Conservation (phyloP, 805 yeast species). For the Komagataella kurtzmanii region DNA sequence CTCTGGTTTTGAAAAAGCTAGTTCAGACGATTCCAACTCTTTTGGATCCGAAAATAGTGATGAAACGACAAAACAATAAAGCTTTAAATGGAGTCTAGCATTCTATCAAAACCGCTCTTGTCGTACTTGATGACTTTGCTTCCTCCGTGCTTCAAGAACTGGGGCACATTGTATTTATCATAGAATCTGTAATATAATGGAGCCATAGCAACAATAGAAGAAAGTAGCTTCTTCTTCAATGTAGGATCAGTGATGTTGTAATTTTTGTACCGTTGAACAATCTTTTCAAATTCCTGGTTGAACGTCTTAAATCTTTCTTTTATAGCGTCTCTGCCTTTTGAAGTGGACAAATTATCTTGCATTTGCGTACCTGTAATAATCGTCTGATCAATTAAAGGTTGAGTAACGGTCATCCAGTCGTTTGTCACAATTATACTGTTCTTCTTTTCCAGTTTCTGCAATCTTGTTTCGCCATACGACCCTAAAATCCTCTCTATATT, state of each 20-base stretch:
- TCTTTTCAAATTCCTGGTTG: constrained; percentile 72
- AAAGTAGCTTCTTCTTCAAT: constrained; percentile 47
- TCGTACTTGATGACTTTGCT: constrained; percentile 60
- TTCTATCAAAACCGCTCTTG: constrained; percentile 27
- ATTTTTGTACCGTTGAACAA: constrained; percentile 50
- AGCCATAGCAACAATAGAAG: constrained; percentile 65
- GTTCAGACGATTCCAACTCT: not conserved
- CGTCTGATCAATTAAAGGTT: constrained; percentile 69
- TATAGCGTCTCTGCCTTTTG: constrained; percentile 68
- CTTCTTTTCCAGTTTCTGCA: constrained; percentile 58
- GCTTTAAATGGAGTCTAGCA: constrained; percentile 1
- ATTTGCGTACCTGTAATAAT: constrained; percentile 43
- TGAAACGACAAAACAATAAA: not conserved
- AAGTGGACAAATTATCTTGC: constrained; percentile 22
- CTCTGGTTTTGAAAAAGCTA: not conserved
- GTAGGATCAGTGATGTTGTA: constrained; percentile 55
- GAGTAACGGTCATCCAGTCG: constrained; percentile 73
- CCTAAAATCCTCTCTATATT: constrained; percentile 44
- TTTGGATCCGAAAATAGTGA: not conserved
- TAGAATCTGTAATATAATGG: constrained; percentile 82
- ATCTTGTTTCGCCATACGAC: constrained; percentile 42
- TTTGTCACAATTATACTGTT: constrained; percentile 58
- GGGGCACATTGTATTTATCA: constrained; percentile 59
- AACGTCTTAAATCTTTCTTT: constrained; percentile 79
- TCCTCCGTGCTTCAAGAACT: constrained; percentile 49